phyloP scores from a whole-genome alignment of 208 protist species.

The Acanthamoeba lenticulata region DNA sequence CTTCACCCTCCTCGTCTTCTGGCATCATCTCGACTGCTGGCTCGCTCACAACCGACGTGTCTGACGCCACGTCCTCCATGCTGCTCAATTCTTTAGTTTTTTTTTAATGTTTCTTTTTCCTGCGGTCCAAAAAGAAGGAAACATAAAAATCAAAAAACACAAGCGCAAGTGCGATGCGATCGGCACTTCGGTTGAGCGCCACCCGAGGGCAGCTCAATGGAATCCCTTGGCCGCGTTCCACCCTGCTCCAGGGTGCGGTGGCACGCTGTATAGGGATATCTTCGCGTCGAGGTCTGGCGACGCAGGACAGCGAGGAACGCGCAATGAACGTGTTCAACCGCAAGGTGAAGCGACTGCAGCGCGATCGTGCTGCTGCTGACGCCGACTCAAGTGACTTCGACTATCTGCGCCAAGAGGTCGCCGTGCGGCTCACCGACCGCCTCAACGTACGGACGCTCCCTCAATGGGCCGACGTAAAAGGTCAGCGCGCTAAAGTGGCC shows the following conservation, averaged over 20 bases:
- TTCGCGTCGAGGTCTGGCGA: too few species aligned
- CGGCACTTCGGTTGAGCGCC: too few species aligned
- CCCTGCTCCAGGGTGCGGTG: too few species aligned
- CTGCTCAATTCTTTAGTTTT: too few species aligned
- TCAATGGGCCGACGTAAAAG: background rate
- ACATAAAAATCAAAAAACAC: background rate
- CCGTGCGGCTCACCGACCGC: constrained; percentile 42
- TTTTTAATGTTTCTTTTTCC: background rate
- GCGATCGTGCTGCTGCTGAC: constrained; percentile 9
- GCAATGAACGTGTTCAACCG: constrained; percentile 50
- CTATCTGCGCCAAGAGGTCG: constrained; percentile 60
- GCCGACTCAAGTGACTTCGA: constrained; percentile 8
- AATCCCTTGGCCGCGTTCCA: too few species aligned
- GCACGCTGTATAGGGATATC: too few species aligned
- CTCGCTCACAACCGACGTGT: constrained; percentile 11
- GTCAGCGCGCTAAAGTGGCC: background rate
- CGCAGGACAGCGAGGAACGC: background rate
- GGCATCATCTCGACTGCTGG: background rate
- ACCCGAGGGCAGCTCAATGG: too few species aligned
- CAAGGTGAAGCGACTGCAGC: constrained; percentile 46
- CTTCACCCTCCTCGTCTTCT: constrained; percentile 2
- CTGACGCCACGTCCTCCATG: constrained; percentile 8
- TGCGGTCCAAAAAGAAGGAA: background rate
- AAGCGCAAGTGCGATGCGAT: too few species aligned
- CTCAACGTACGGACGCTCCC: background rate